Base-by-base conservation (phyloP, 805 yeast genomes). In the Yarrowia phangngaensis region DNA sequence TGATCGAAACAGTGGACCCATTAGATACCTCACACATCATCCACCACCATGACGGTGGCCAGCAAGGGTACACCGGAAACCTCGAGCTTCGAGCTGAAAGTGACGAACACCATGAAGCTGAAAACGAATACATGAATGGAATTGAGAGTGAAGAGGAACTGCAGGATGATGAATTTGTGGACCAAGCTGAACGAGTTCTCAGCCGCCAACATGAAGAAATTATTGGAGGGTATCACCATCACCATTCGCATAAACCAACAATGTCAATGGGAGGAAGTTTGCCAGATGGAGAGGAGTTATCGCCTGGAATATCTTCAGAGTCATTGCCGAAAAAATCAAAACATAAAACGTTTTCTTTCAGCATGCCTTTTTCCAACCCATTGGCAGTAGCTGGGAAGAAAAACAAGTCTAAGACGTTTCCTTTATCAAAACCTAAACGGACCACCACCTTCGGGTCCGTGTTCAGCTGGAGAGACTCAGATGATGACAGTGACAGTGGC, bases 311-410 rank as follows among this genome's bases (percentile, higher is more conserved):
- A n/a, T n/a, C n/a, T n/a, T n/a, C n/a, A n/a, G n/a, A n/a, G n/a
- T n/a, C n/a, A n/a, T n/a, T 38, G 32, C 19, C 32, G 3, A 31
- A 45, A 22, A 49, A 38, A 23, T 41, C 51, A 20, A 33, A 50
- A 19, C 38, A 43, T 16, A 56, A 52, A 50, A 52, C 56, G 20
- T 56, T 56, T 24, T 23, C 53, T 14, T 79, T 80, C 54, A 72
- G 81, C 14, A 66, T 80, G 46, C 84, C 84, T 4, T 76, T 79
- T 57, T 79, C 78, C 7, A 73, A 74, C 15, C 69, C 68, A 32
- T 43, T 70, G 28, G 60, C 51, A 26, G 17, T 33, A 20, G 8
- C 26, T 15, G 14, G 11, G 17, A 15, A 20, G 27, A 35, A 36
- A 20, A 24, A 14, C 23, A 29, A 28, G 43, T 11, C 33, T 26